A percentile compares a stretch with the other conserved stretches of the same genome.
phyloP scores from a whole-genome alignment of 768 basidiomycete genomes.

The Fistulinella prunicolor region DNA sequence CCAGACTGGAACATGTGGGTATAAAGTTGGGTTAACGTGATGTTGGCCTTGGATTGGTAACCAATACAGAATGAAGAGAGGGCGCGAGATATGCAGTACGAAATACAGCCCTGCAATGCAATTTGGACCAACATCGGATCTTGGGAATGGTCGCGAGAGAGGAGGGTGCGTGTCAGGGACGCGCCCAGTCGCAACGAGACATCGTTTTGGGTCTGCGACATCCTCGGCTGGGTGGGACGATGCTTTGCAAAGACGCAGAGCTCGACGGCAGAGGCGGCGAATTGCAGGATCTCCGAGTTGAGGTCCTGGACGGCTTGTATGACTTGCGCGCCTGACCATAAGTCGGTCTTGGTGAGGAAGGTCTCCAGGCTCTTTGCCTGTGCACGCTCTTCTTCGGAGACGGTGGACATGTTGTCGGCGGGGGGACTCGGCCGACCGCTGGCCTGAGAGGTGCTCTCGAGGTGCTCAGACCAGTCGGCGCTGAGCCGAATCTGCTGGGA shows the following conservation, averaged over 20 bases:
- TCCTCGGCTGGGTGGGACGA: constrained; percentile 38
- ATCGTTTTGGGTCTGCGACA: constrained; percentile 54
- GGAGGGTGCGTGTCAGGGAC: constrained; percentile 57
- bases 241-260: constrained; percentile 51
- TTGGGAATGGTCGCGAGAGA: constrained; percentile 64
- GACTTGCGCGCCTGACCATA: constrained; percentile 74
- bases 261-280: constrained; percentile 73
- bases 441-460: constrained; percentile 15
- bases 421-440: constrained; percentile 12
- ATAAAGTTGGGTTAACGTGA: constrained; percentile 59
- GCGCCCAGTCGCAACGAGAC: constrained; percentile 62
- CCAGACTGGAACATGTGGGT: constrained; percentile 54
- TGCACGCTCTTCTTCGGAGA: constrained; percentile 53
- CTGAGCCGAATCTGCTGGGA: constrained; percentile 32
- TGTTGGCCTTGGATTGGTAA: constrained; percentile 67
- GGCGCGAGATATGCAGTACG: constrained; percentile 63
- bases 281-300: constrained; percentile 79
- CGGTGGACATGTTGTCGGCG: constrained; percentile 29
- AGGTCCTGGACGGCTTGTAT: constrained; percentile 77
- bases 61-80: constrained; percentile 73
- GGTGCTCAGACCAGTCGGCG: constrained; percentile 34
- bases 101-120: constrained; percentile 68
- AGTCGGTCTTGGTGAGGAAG: constrained; percentile 71
- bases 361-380: constrained; percentile 57
- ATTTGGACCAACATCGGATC: constrained; percentile 77